phyloP scores from a whole-genome alignment of 148 eudicot species.

The Dysphania ambrosioides region DNA sequence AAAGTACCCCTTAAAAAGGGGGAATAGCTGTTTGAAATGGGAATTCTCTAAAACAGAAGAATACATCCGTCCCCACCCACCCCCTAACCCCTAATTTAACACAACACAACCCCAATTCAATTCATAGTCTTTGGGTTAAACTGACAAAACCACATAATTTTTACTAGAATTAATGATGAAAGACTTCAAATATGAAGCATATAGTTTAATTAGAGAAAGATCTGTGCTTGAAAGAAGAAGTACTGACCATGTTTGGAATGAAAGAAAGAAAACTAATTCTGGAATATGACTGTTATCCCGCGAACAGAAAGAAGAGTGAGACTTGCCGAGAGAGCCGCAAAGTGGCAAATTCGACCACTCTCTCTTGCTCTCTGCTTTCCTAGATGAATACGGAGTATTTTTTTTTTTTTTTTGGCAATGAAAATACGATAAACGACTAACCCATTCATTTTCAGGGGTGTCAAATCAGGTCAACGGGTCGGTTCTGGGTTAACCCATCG shows the following conservation, averaged over 20 bases:
- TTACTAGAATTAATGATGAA: not conserved
- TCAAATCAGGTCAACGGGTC: too few relatives aligned
- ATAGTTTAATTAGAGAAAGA: not conserved
- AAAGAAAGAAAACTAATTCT: constrained; percentile 26
- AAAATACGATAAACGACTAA: too few relatives aligned
- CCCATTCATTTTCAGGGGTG: too few relatives aligned
- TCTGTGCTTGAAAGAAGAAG: not conserved
- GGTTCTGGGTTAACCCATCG: too few relatives aligned
- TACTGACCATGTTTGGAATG: constrained; percentile 20
- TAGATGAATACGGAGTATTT: too few relatives aligned
- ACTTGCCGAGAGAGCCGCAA: not conserved
- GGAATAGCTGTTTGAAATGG: not conserved
- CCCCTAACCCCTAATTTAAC: not conserved
- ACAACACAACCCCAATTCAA: constrained; percentile 7
- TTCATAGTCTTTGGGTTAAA: not conserved
- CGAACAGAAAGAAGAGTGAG: not conserved
- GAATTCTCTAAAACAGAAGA: not conserved
- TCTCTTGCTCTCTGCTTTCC: too few relatives aligned
- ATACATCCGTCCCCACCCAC: too few relatives aligned
- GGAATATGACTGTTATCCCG: not conserved
- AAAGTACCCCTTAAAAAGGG: not conserved
- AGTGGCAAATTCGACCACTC: too few relatives aligned
- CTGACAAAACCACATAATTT: not conserved
- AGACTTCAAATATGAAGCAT: not conserved
- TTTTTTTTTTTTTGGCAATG: too few relatives aligned